Evolutionary conservation across 2,329 filamentous ascomycete genomes (phyloP).

Genomic region (Rugonectria rugulosa): DNA sequence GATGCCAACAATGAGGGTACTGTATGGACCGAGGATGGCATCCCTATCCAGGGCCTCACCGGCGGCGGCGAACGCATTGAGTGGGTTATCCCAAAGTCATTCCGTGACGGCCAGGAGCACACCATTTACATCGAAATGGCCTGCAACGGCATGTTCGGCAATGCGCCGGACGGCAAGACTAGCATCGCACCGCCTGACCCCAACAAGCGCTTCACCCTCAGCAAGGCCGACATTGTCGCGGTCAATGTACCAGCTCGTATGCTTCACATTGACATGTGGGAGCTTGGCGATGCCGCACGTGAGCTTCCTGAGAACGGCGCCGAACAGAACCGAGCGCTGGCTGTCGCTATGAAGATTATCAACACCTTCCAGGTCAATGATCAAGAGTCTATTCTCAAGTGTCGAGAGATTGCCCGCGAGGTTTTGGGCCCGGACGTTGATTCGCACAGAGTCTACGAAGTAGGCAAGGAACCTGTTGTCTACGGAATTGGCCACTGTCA

Average conservation of each 20-base stretch:
- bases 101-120: conserved; percentile 86
- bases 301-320: conserved; percentile 90
- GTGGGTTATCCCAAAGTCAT: conserved; percentile 86
- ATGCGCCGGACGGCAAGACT: conserved; percentile 78
- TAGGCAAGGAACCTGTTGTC: conserved; percentile 76
- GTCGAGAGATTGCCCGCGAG: conserved; percentile 81
- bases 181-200: conserved; percentile 87
- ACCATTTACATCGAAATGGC: conserved; percentile 97
- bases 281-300: conserved; percentile 88
- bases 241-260: conserved; percentile 86
- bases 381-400: conserved; percentile 78
- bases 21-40: conserved; percentile 90
- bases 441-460: conserved; percentile 83
- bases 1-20: conserved; percentile 94
- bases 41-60: conserved; percentile 89
- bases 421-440: conserved; percentile 85
- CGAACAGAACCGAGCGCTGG: conserved; percentile 86
- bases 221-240: conserved; percentile 84
- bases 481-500: conserved; percentile 95
- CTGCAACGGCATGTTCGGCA: conserved; percentile 98
- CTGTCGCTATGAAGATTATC: conserved; percentile 87
- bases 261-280: conserved; percentile 93
- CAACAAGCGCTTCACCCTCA: conserved; percentile 81
- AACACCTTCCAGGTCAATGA: conserved; percentile 85
- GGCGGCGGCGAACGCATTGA: conserved; percentile 88